These are phyloP conservation scores for Trichophyton mentagrophytes DNA, from an alignment of 2,329 filamentous ascomycete genomes.

Conservation along the genomic window DNA sequence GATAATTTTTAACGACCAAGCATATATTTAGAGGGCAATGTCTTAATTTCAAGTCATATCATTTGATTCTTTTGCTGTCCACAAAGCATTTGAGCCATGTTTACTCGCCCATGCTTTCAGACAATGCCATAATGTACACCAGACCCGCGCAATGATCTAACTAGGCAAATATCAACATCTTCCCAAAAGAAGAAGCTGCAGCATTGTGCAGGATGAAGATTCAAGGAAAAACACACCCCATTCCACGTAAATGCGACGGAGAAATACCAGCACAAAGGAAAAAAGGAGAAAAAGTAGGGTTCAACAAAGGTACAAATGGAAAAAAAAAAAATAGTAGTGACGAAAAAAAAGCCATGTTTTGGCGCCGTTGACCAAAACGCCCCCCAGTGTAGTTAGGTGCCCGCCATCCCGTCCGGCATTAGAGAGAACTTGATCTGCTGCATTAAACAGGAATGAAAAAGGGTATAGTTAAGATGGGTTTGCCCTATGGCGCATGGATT, in stretches of 20 bases:
- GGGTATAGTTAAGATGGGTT: not conserved
- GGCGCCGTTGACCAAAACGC: constrained; percentile 2
- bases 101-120: not conserved
- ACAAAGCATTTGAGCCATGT: not conserved
- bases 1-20: not conserved
- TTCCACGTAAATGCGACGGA: constrained; percentile 1
- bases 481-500: not conserved
- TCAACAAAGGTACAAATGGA: not conserved
- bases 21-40: not conserved
- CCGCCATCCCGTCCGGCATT: not conserved
- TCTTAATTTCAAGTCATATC: not conserved
- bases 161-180: not conserved
- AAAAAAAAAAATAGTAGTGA: not conserved
- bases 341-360: not conserved
- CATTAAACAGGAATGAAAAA: not conserved
- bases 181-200: not conserved
- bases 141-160: not conserved
- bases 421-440: not conserved
- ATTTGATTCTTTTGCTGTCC: not conserved
- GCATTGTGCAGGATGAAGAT: not conserved
- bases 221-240: not conserved
- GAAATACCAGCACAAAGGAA: not conserved
- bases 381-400: not conserved
- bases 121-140: not conserved
- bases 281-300: not conserved